Base-by-base conservation (phyloP, 352 stramenopile species). In the Globisporangium takayamanum region DNA sequence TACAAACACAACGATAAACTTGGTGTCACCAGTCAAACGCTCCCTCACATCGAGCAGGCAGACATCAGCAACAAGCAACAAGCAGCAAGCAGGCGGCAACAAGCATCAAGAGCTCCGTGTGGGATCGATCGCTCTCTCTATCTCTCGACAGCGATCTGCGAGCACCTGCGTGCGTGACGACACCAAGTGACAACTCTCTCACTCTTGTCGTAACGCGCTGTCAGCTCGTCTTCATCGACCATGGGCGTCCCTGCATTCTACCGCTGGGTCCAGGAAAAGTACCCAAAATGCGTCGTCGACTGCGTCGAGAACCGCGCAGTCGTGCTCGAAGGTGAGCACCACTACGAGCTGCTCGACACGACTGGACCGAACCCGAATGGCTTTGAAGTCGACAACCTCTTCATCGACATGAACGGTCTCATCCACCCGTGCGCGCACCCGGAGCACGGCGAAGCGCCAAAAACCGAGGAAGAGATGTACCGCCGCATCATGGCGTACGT, bases 401-500 rank as follows among this genome's bases (percentile, higher is more conserved):
- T 99, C 66, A 87, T 99, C 37, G 97, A 99, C 72, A 99, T 99
- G 97, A 99, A 99, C 73, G 97, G 97, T 3, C 97, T 99, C 53
- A 99, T 99, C 70, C 97, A 99, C 71, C 96, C 96, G 22, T 99
- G 97, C 69, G 94, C 93, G 5, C 97, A 99, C 76, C 96, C 97
- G 20, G 97, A 99, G 75, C 80, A 87, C 55, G 84, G 81, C 39
- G 83, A 92, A 47, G 69, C 80, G 54, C 97, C 97, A 3, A 87
- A 89, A 55, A 98, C 89, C 18, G 96, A 99, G 67, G 88, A 98
- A 63, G 95, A 99, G 72, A 99, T 99, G 97, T 99, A 98, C 69
- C 78, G 96, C 53, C 98, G 98, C 64, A 78, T 97, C 45, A 94
- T 96, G 76, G 73, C 75, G 25, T 99, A 99, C 62, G 85, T 99